Base-by-base conservation (phyloP, 192 early-diverging fungal genomes). In the Rhizophlyctis rosea region DNA sequence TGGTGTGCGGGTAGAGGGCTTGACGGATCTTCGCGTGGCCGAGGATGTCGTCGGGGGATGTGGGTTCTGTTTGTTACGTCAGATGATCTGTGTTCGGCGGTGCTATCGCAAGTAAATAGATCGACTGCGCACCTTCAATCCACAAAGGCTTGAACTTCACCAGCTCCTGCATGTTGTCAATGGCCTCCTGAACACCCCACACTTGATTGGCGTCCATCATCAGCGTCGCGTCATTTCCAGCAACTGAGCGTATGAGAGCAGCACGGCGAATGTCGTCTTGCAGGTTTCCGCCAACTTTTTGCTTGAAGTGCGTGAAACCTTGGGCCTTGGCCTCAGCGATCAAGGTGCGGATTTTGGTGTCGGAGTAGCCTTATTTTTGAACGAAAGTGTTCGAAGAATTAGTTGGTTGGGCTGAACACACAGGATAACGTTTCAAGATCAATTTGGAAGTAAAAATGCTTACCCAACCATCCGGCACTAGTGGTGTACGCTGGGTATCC, bases 191-290 rank as follows among this genome's bases (percentile, higher is more conserved):
- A 13, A 77, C 75, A 58, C 71, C 75, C 75, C 75, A 77, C 28
- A 77, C 70, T 47, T 77, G 75, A 65, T 77, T 77, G n/a, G 75
- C 75, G 56, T 77, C 75, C 65, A 76, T 76, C 75, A 77, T 77
- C 57, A 77, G 59, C 11, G 67, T 54, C 30, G 63, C 70, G 9
- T 77, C 58, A 2, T 76, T 52, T 21, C 75, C 75, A 61, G 75
- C 71, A 52, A 67, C 75, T 36, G 69, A 62, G 34, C 75, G 75
- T 2, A 77, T 77, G 50, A 77, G 57, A 25, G 52, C 29, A 13
- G 75, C 75, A 35, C 75, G 75, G 32, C 68, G 57, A 39, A 77
- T 65, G 34, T 77, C 75, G 24, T 52, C 31, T 14, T 67, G 51
- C 33, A 66, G 59, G 32, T 77, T 61, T 35, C 57, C 54, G 30